Conservation (phyloP, 139 green algal species). For the Chloropicon primus region DNA sequence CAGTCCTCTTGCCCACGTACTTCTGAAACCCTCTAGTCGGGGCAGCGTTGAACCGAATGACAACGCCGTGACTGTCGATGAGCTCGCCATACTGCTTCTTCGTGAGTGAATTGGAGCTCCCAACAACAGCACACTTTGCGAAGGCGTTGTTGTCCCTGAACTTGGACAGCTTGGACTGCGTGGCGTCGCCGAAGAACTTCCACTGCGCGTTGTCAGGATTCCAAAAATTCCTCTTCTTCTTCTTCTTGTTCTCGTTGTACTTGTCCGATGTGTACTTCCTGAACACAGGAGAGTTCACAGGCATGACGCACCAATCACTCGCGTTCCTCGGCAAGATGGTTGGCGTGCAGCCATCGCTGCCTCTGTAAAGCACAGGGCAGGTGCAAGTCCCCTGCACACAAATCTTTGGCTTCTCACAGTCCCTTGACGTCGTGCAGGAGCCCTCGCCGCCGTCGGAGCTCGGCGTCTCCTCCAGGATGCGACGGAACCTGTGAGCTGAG, state of each 20-base stretch:
- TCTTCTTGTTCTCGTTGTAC: background rate
- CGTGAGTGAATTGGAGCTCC: background rate
- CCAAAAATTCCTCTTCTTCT: background rate
- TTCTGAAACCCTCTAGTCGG: constrained; percentile 3
- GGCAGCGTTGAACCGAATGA: constrained; percentile 9
- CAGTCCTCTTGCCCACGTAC: constrained; percentile 11
- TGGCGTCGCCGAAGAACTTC: background rate
- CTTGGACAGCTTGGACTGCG: background rate
- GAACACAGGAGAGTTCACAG: background rate
- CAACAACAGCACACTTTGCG: constrained; percentile 1
- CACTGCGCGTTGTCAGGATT: background rate
- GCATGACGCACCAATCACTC: background rate
- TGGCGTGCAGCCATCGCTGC: background rate
- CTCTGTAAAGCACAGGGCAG: background rate
- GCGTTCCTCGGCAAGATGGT: background rate
- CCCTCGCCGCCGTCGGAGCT: too few species aligned
- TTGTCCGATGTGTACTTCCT: background rate
- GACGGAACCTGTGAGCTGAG: too few species aligned
- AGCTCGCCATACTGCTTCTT: background rate
- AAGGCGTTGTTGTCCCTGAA: background rate
- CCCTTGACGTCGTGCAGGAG: background rate
- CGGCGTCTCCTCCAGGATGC: too few species aligned
- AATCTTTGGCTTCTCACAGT: background rate
- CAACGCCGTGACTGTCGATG: constrained; percentile 8
- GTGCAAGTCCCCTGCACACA: background rate